Evolutionary conservation across 176 grass and related monocot species (phyloP).

Genomic region (Rhipidocladum racemiflorum): DNA sequence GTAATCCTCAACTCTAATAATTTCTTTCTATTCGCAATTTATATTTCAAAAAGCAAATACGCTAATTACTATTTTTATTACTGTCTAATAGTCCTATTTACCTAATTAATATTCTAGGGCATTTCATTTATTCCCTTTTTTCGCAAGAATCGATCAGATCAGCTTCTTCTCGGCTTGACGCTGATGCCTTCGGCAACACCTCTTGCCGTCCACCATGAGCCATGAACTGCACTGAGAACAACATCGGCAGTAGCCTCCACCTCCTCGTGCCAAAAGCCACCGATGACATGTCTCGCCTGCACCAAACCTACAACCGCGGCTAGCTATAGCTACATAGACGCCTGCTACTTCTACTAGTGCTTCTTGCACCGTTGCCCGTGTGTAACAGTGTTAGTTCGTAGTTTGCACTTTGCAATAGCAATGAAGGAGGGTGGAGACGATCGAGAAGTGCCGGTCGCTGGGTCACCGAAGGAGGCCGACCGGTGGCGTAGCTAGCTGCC

Average conservation of each 20-base stretch:
- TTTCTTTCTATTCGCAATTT: no score
- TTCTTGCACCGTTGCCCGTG: background rate
- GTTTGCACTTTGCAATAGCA: background rate
- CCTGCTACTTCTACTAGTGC: no score
- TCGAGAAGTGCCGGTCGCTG: constrained; percentile 35
- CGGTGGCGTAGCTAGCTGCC: background rate
- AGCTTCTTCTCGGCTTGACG: background rate
- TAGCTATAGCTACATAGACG: background rate
- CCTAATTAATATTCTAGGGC: no score
- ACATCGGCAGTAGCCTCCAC: constrained; percentile 6
- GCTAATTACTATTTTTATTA: no score
- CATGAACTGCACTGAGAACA: constrained; percentile 17
- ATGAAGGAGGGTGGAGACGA: constrained; percentile 45
- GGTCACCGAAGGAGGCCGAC: constrained; percentile 11
- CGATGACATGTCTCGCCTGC: constrained; percentile 41
- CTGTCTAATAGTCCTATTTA: no score
- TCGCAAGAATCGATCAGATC: background rate
- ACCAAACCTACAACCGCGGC: constrained; percentile 47
- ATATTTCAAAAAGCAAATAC: no score
- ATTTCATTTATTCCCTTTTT: no score
- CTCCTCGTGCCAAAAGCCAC: constrained; percentile 32
- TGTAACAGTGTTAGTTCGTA: background rate
- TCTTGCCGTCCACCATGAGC: constrained; percentile 19
- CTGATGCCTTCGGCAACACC: background rate
- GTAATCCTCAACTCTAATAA: no score